Evolutionary conservation across 2,329 filamentous ascomycete species (phyloP).

Genomic region (Remersonia thermophila): DNA sequence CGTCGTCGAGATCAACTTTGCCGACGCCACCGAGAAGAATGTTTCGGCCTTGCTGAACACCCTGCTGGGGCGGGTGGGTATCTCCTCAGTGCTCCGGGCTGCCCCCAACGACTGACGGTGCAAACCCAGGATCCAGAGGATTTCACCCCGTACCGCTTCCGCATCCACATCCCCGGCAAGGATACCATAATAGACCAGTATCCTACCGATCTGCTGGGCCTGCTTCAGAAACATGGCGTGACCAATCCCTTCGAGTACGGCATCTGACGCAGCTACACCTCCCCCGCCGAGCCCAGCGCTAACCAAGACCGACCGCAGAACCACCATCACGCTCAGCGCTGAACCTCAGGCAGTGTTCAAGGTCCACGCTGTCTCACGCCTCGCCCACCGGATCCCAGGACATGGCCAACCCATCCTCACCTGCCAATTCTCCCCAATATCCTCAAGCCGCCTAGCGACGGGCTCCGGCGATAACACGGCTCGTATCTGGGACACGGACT

Average conservation of each 20-base stretch:
- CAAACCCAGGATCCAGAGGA: slow-evolving; percentile 38
- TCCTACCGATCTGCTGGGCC: slow-evolving; percentile 40
- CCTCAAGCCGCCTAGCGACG: slow-evolving; percentile 67
- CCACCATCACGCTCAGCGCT: slow-evolving; percentile 37
- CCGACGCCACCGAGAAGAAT: slow-evolving; percentile 79
- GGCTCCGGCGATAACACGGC: slow-evolving; percentile 87
- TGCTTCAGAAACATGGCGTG: slow-evolving; percentile 44
- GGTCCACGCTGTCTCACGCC: slow-evolving; percentile 82
- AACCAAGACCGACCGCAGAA: slow-evolving; percentile 6
- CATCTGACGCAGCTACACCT: too few species aligned
- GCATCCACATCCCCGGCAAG: slow-evolving; percentile 43
- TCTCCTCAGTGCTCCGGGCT: not conserved
- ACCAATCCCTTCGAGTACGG: slow-evolving; percentile 43
- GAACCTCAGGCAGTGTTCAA: slow-evolving; percentile 86
- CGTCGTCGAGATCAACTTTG: slow-evolving; percentile 62
- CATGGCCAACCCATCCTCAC: slow-evolving; percentile 86
- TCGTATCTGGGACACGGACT: slow-evolving; percentile 89
- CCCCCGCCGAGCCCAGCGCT: slow-evolving; percentile 19
- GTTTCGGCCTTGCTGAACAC: slow-evolving; percentile 79
- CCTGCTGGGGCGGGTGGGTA: slow-evolving; percentile 58
- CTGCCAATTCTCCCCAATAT: slow-evolving; percentile 71
- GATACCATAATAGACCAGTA: slow-evolving; percentile 44
- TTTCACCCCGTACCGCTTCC: slow-evolving; percentile 49
- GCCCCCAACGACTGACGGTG: not conserved
- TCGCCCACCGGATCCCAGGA: slow-evolving; percentile 76